A percentile compares a stretch with the other conserved stretches of the same genome.
phyloP scores from a whole-genome alignment of 1,139 yeast genomes.

The Yamadazyma pseudoaaseri region DNA sequence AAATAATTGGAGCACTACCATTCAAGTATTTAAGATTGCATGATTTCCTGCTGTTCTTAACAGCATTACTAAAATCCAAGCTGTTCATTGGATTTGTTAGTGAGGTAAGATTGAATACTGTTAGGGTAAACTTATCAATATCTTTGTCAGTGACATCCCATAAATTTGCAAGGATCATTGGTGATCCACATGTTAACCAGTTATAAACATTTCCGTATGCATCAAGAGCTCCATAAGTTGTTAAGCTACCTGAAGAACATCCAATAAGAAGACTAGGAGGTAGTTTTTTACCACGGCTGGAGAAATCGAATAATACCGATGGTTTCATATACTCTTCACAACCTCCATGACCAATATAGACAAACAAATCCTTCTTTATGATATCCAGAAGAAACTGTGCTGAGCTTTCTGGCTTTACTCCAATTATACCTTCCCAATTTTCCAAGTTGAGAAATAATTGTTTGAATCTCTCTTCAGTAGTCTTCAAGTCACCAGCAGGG shows the following conservation, averaged over 20 bases:
- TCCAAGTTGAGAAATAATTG: constrained; percentile 34
- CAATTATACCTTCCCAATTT: constrained; percentile 57
- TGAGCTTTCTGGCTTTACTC: constrained; percentile 54
- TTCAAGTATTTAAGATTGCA: constrained; percentile 54
- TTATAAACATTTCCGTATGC: constrained; percentile 77
- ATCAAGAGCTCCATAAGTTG: constrained; percentile 58
- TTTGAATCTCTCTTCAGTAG: constrained; percentile 65
- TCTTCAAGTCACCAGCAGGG: constrained; percentile 74
- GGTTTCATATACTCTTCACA: constrained; percentile 76
- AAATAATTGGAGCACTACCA: constrained; percentile 34
- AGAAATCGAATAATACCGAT: constrained; percentile 24
- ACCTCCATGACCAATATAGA: constrained; percentile 94
- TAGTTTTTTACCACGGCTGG: constrained; percentile 23
- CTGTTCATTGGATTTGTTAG: constrained; percentile 23
- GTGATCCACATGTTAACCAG: constrained; percentile 78
- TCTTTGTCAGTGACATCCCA: constrained; percentile 99
- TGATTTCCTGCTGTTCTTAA: constrained; percentile 50
- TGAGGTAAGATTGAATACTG: constrained; percentile 64
- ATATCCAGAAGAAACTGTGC: constrained; percentile 38
- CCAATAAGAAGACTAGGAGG: constrained; percentile 84
- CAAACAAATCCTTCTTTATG: constrained; percentile 48
- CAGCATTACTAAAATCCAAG: constrained; percentile 14
- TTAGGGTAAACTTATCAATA: constrained; percentile 72
- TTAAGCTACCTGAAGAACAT: constrained; percentile 81
- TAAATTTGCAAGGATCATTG: constrained; percentile 77